Conservation (phyloP, 495 filamentous ascomycete genomes). For the Podospora pseudopauciseta region DNA sequence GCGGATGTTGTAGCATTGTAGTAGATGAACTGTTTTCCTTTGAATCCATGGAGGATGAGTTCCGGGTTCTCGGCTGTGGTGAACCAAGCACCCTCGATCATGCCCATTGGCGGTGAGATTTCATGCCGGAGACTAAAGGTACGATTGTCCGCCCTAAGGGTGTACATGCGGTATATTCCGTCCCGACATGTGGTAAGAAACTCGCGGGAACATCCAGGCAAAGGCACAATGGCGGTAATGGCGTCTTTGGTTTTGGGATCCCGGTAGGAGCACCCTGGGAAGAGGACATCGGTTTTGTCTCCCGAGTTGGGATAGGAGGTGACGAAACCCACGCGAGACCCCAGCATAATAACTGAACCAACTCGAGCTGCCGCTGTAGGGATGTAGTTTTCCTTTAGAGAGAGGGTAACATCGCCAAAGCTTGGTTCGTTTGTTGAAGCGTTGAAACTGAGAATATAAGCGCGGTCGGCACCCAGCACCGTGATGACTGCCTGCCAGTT, state of each 20-base stretch:
- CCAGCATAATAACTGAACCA: constrained; percentile 56
- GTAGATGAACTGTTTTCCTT: constrained; percentile 68
- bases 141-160: constrained; percentile 18
- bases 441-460: constrained; percentile 19
- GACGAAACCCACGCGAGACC: constrained; percentile 50
- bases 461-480: constrained; percentile 24
- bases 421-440: constrained; percentile 4
- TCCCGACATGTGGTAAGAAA: constrained; percentile 71
- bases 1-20: constrained; percentile 67
- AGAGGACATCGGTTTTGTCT: constrained; percentile 8
- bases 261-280: constrained; percentile 17
- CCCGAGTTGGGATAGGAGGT: constrained; percentile 25
- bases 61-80: constrained; percentile 34
- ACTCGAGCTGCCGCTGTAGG: constrained; percentile 35
- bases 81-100: constrained; percentile 67
- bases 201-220: constrained; percentile 31
- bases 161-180: constrained; percentile 64
- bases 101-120: constrained; percentile 55
- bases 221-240: constrained; percentile 59
- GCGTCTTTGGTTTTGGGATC: constrained; percentile 60
- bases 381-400: constrained; percentile 24
- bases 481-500: constrained; percentile 24
- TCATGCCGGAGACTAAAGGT: constrained; percentile 39
- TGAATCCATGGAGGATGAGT: constrained; percentile 77
- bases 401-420: constrained; percentile 15